Evolutionary conservation across 176 grass and related monocot species (phyloP).

Genomic region (Bonia amplexicaulis): DNA sequence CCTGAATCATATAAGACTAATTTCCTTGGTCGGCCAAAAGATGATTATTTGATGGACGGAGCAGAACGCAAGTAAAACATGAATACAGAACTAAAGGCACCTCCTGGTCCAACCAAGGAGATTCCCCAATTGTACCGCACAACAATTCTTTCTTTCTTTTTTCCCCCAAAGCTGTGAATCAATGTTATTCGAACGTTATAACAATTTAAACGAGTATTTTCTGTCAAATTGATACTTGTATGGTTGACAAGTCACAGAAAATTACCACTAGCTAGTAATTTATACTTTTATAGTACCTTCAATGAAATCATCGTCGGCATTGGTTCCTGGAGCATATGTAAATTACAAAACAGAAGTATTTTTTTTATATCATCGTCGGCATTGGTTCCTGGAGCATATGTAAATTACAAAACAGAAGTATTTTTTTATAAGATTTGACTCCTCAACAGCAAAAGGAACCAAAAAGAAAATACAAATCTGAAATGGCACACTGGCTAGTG

Average conservation of each 20-base stretch:
- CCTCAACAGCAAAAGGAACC: neutral
- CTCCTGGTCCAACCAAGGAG: conserved; percentile 9
- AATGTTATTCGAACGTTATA: neutral
- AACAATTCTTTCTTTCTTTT: neutral
- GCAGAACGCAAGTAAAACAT: conserved; percentile 27
- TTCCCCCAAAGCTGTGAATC: neutral
- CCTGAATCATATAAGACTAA: conserved; percentile 3
- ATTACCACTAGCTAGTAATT: neutral
- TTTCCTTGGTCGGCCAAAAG: conserved; percentile 38
- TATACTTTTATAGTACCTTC: neutral
- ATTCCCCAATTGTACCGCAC: conserved; percentile 15
- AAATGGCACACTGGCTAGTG: neutral
- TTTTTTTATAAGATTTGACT: neutral
- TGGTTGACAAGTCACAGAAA: neutral
- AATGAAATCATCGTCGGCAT: neutral
- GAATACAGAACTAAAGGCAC: conserved; percentile 15
- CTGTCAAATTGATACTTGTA: conserved; percentile 15
- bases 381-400: neutral
- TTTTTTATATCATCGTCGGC: neutral
- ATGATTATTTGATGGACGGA: conserved; percentile 24
- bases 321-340: neutral
- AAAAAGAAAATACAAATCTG: neutral
- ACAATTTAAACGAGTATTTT: conserved; percentile 39
- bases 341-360: neutral
- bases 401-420: neutral